Base-by-base conservation (phyloP, 352 stramenopile species). In the Pythium coloratum region DNA sequence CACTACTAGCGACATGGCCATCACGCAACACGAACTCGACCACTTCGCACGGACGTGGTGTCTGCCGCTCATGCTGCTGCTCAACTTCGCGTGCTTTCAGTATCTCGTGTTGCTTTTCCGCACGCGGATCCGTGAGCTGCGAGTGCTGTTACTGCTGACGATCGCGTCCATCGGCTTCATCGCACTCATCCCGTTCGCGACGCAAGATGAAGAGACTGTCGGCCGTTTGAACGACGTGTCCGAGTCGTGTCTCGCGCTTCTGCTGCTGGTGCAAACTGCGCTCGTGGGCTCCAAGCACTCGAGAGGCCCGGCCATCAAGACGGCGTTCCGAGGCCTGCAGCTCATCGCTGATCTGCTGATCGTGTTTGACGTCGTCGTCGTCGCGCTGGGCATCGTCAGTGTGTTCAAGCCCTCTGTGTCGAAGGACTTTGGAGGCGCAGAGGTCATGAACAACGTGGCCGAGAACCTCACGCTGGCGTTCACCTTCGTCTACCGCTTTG, bases 401-500 rank as follows among this genome's bases (percentile, higher is more conserved):
- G 66, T 75, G 30, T 80, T 80, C 55, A 24, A 65, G 12, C 38
- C 57, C 3, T 56, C 59, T 10, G 9, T 58, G 51, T 16, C 38
- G 34, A 59, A 26, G 30, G 26, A 42, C 3, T 33, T 50, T 67
- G 13, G 67, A 56, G 36, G 32, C 55, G 57, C 57, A 10, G 38
- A 32, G 0, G 42, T 34, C 12, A 30, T 72, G 49, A 77, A 72
- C 63, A 71, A 71, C 16, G 36, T 57, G 20, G 40, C 61, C 3
- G 75, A 81, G 49, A 67, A 71, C 20, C 20, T 58, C 1, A 77
- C 72, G 3, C 64, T 81, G 12, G 69, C 66, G 2, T 81, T 73
- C 56, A 78, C 71, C 32, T 73, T 81, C 24, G 28, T 78, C 28
- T 77, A 75, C 30, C 71, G 69, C 6, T 81, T 78, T 49, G 63